phyloP scores from a whole-genome alignment of 441 rosid genomes.

The Gossypium aridum region DNA sequence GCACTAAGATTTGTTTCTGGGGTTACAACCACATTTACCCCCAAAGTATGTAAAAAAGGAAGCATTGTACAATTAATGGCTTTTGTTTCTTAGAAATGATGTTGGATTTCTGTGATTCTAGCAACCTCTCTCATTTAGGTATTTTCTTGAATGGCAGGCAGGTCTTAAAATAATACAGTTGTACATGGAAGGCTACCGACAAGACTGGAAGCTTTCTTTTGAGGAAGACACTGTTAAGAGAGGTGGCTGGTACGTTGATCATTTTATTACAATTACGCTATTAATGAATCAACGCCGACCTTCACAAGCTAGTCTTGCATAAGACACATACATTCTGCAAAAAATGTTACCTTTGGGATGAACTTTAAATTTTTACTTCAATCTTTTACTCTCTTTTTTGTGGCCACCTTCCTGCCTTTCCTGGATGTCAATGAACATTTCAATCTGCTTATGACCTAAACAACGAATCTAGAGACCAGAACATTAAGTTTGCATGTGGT shows the following conservation, averaged over 20 bases:
- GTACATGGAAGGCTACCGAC: slow-evolving; percentile 95
- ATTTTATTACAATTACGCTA: neutral
- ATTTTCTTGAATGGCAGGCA: slow-evolving; percentile 37
- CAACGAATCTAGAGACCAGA: neutral
- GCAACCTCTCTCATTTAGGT: slow-evolving; percentile 9
- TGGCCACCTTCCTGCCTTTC: neutral
- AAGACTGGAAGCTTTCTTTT: slow-evolving; percentile 91
- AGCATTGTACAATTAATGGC: neutral
- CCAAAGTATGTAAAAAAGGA: slow-evolving; percentile 42
- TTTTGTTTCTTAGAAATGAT: neutral
- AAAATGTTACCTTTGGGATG: neutral
- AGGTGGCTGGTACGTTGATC: slow-evolving; percentile 82
- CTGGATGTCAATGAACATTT: neutral
- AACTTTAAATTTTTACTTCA: neutral
- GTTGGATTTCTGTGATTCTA: neutral
- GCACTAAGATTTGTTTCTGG: slow-evolving; percentile 81
- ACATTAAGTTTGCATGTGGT: neutral
- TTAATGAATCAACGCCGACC: neutral
- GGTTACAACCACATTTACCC: slow-evolving; percentile 67
- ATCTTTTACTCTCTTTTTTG: neutral
- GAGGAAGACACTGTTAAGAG: slow-evolving; percentile 67
- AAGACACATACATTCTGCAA: neutral
- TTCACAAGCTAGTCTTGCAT: neutral
- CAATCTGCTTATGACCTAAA: neutral
- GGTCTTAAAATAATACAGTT: slow-evolving; percentile 80